Percentiles rank a stretch among this genome's conserved stretches.
Conservation (phyloP, 768 basidiomycete species). For the Rhodotorula graminis region DNA sequence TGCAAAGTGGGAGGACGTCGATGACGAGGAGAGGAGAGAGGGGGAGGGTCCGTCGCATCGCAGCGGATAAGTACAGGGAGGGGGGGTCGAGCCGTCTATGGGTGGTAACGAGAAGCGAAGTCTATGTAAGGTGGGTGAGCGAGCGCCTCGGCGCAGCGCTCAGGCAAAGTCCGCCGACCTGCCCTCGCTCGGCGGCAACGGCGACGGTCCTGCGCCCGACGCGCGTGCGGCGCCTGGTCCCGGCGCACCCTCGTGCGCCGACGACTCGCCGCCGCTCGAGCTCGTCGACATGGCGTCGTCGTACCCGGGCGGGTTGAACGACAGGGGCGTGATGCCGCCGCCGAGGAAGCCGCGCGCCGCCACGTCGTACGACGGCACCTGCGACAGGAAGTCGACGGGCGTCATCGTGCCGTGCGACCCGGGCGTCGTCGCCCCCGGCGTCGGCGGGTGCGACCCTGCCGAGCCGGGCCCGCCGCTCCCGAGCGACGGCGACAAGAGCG, state of each 20-base stretch:
- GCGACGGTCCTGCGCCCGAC: background rate
- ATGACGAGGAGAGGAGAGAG: background rate
- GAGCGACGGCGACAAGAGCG: background rate
- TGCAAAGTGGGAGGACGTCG: background rate
- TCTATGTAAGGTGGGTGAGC: background rate
- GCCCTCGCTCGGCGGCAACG: background rate
- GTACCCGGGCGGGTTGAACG: constrained; percentile 77
- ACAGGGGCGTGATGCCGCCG: constrained; percentile 76
- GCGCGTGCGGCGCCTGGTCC: background rate
- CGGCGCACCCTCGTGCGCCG: background rate
- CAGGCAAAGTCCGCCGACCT: background rate
- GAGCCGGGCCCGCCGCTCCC: background rate
- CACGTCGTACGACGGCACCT: constrained; percentile 77
- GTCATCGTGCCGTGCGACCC: background rate
- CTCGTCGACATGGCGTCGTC: constrained; percentile 54
- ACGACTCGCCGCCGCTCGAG: background rate
- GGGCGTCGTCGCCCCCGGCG: constrained; percentile 8
- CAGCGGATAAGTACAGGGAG: background rate
- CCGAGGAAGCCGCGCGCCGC: constrained; percentile 84
- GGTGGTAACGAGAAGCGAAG: background rate
- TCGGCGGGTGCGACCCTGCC: background rate
- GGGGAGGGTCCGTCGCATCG: background rate
- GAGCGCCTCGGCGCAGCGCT: background rate
- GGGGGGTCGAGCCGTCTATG: background rate
- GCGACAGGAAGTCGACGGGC: constrained; percentile 54